A percentile compares a stretch with the other conserved stretches of the same genome.
Conservation (phyloP, 306 rosid species). For the Coriaria nepalensis region DNA sequence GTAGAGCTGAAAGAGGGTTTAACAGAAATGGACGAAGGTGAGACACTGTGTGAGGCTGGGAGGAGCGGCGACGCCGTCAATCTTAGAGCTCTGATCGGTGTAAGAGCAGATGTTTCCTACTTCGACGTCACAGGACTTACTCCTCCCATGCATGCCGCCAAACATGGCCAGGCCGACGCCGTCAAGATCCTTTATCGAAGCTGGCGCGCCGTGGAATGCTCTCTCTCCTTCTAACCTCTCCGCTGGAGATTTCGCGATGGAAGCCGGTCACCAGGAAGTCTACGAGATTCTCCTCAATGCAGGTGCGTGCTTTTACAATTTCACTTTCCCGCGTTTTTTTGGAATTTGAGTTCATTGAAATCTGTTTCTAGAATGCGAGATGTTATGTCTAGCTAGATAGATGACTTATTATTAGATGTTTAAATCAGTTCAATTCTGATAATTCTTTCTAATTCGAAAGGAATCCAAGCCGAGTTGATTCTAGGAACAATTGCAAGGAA, state of each 20-base stretch:
- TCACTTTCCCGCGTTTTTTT: neutral
- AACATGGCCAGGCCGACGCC: slow-evolving; percentile 50
- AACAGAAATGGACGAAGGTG: slow-evolving; percentile 32
- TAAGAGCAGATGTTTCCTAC: slow-evolving; percentile 48
- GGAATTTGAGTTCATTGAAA: too few relatives aligned
- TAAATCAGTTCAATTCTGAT: neutral
- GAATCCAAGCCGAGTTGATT: slow-evolving; percentile 77
- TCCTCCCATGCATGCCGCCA: slow-evolving; percentile 88
- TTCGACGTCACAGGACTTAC: slow-evolving; percentile 61
- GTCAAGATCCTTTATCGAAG: slow-evolving; percentile 43
- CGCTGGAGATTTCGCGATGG: slow-evolving; percentile 68
- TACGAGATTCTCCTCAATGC: slow-evolving; percentile 55
- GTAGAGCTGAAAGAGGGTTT: neutral
- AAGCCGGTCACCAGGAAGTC: slow-evolving; percentile 51
- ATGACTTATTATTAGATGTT: too few relatives aligned
- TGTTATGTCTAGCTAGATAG: too few relatives aligned
- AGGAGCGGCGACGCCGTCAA: slow-evolving; percentile 39
- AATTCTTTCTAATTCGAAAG: slow-evolving; percentile 14
- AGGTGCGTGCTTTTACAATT: slow-evolving; percentile 24
- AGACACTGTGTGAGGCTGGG: slow-evolving; percentile 60
- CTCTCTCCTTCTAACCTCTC: slow-evolving; percentile 68
- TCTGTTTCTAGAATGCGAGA: too few relatives aligned
- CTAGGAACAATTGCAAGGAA: slow-evolving; percentile 71
- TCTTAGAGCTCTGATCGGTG: slow-evolving; percentile 30
- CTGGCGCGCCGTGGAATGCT: slow-evolving; percentile 94